Base-by-base conservation (phyloP, 768 basidiomycete genomes). In the Piloderma croceum region DNA sequence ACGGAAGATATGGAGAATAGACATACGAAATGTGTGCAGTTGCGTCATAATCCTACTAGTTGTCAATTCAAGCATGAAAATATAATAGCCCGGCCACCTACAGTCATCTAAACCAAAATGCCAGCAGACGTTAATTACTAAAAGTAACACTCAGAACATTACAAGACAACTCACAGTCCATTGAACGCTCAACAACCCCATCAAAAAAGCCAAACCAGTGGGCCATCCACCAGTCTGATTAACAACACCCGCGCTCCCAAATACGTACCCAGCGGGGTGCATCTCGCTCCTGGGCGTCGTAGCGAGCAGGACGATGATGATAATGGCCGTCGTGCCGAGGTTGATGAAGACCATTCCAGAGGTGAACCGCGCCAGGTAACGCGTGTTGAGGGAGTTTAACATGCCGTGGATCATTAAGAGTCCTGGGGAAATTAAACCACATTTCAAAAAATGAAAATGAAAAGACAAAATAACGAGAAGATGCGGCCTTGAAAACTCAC, bases 281-380 rank as follows among this genome's bases (percentile, higher is more conserved):
- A 91, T 90, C 43, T 90, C 79, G 1, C 71, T 65, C 15, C 82
- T 72, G 3, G 76, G 70, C 1, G 84, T 88, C 45, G 65, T 85
- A 17, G 87, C 81, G 24, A 91, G 72, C 13, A 94, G 73, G 18
- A 82, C 80, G 54, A 94, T 85, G 48, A 91, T 83, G 52, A 92
- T 90, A 20, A 90, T 81, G 39, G 83, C 62, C 3, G 89, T 84
- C 9, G 85, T 71, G 29, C 89, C 89, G 38, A 93, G 68, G 60
- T 94, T 93, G 52, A 93, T 69, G 57, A 93, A 92, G 4, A 93
- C 88, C 53, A 90, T 90, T 21, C 73, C 74, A 17, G 71, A 71
- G 3, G 90, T 90, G 46, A 90, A 63, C 13, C 69, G 70, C 0
- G 90, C 88, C 4, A 93, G 76, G 46, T 82, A 69, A 17, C 76